These are phyloP conservation scores for Dunaliella sp. DNA, from an alignment of 139 green algal species.

Conservation along the genomic window DNA sequence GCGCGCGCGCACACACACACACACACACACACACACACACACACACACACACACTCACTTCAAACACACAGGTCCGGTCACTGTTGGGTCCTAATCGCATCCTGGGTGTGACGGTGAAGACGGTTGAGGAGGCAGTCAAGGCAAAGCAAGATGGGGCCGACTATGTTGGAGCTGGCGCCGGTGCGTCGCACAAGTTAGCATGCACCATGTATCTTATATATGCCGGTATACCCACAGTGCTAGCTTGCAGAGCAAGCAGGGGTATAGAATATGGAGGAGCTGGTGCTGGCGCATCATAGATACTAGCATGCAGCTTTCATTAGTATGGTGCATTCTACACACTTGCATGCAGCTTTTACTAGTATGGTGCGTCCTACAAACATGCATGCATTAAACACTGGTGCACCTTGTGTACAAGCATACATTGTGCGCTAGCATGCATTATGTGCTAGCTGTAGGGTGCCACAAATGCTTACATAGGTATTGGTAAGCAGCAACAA, in stretches of 20 bases:
- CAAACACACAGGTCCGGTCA: slow-evolving; percentile 41
- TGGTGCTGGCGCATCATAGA: too few species aligned
- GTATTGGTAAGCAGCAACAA: too few species aligned
- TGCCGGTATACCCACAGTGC: too few species aligned
- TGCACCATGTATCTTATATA: neutral
- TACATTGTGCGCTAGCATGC: neutral
- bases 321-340: neutral
- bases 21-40: too few species aligned
- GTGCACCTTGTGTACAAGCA: neutral
- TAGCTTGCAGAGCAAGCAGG: too few species aligned
- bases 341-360: neutral
- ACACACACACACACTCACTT: too few species aligned
- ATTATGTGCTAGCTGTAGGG: neutral
- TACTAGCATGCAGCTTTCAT: too few species aligned
- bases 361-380: neutral
- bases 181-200: neutral
- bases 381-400: neutral
- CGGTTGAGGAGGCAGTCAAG: slow-evolving; percentile 38
- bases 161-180: slow-evolving; percentile 79
- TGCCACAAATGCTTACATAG: too few species aligned
- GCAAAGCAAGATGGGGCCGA: slow-evolving; percentile 74
- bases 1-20: too few species aligned
- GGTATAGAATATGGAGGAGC: too few species aligned
- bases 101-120: slow-evolving; percentile 85
- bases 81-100: slow-evolving; percentile 66